phyloP scores from a whole-genome alignment of 768 basidiomycete genomes.

The Lactifluus subvellereus region DNA sequence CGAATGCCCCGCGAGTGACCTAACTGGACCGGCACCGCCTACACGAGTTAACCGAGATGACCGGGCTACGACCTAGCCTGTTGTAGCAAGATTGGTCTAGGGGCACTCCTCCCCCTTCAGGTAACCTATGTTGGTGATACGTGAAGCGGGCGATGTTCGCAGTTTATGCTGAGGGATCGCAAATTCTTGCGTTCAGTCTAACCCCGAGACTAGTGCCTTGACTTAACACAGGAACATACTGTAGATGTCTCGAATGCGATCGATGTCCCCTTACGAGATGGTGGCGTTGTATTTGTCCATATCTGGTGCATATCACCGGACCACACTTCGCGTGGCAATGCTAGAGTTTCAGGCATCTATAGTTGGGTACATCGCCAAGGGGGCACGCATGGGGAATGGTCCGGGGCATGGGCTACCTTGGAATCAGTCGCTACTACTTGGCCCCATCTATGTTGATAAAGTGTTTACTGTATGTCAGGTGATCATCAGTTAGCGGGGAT shows the following conservation, averaged over 20 bases:
- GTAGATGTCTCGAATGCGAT: not conserved
- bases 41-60: not conserved
- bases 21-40: conserved; percentile 4
- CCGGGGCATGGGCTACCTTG: not conserved
- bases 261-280: conserved; percentile 1
- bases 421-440: not conserved
- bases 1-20: conserved; percentile 13
- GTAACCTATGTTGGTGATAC: not conserved
- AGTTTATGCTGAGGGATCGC: not conserved
- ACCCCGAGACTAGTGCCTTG: not conserved
- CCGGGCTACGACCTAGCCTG: not conserved
- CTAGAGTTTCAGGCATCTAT: not conserved
- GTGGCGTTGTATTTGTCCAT: not conserved
- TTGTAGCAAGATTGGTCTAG: not conserved
- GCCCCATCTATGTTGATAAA: not conserved
- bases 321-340: not conserved
- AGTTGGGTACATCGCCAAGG: not conserved
- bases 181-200: not conserved
- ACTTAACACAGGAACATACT: not conserved
- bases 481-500: not conserved
- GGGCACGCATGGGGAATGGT: not conserved
- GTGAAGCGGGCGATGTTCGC: not conserved
- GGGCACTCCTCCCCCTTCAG: too few relatives aligned
- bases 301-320: not conserved
- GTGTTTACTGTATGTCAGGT: not conserved